Evolutionary conservation across 2,329 filamentous ascomycete species (phyloP), one percentile per base, ranked within the genome.

Genomic region (Ophiosphaerella korrae): DNA sequence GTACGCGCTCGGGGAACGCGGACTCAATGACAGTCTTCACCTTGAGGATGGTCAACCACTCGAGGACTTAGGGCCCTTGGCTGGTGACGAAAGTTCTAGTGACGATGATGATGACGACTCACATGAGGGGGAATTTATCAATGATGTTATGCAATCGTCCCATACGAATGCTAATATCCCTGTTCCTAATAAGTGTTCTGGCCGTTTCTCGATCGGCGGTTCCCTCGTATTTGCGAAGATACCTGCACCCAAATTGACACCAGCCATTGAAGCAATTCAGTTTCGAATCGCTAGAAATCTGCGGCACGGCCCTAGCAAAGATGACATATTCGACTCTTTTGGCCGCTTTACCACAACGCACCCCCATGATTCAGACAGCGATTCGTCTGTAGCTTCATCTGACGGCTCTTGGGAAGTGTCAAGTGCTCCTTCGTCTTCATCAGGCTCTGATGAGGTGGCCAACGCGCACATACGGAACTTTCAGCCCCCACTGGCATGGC

Each of bases 101-200:
- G 88, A 91, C 55, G 88, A 91, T 53, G 89, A 93, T 58, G 90
- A 92, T 55, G 88, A 91, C 53, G 89, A 92, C 57, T 90, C 92
- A 41, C 75, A 74, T 50, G 88, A 90, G 31, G 66, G 68, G 37
- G 67, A 68, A 39, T 67, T 65, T 18, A 71, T 67, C 24, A 77
- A 81, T 50, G 81, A 81, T 49, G 71, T 80, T 16, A 76, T 84
- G 55, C 77, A 78, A 40, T 76, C 78, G 8, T 75, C 81, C 23
- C 83, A 83, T 80, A 71, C 84, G 75, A 85, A 86, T 67, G 80
- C 84, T 43, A 86, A 85, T 64, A 83, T 88, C 3, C 86, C 86
- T 5, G 72, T 86, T 44, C 82, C 84, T 13, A 85, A 82, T 64
- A 79, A 77, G 72, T 75, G 80, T 61, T 82, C 84, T 52, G 84